Conservation (phyloP, 2,329 filamentous ascomycete genomes). For the Scedosporium dehoogii region DNA sequence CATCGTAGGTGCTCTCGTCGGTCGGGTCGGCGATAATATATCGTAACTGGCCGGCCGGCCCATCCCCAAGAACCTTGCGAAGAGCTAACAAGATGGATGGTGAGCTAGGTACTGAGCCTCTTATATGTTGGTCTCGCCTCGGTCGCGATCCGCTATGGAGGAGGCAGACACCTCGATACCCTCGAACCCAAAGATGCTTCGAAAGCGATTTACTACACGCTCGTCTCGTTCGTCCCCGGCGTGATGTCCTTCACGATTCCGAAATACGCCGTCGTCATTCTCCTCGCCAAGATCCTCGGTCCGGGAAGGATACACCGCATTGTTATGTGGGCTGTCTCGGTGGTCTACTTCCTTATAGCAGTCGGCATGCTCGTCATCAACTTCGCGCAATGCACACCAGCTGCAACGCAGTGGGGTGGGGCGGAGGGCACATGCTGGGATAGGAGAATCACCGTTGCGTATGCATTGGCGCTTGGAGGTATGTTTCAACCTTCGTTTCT, state of each 20-base stretch:
- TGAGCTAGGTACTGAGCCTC: too few relatives aligned
- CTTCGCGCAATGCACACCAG: slow-evolving; percentile 31
- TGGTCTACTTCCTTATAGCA: slow-evolving; percentile 18
- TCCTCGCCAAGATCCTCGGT: slow-evolving; percentile 27
- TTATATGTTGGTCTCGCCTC: slow-evolving; percentile 15
- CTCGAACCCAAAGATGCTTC: slow-evolving; percentile 19
- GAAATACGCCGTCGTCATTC: slow-evolving; percentile 29
- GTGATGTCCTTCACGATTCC: slow-evolving; percentile 28
- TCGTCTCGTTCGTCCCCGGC: slow-evolving; percentile 25
- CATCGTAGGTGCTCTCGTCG: not conserved
- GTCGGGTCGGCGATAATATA: too few relatives aligned
- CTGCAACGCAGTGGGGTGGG: slow-evolving; percentile 24
- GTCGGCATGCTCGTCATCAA: slow-evolving; percentile 27
- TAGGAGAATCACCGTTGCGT: slow-evolving; percentile 25
- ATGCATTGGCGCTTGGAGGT: slow-evolving; percentile 30
- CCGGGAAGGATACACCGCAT: slow-evolving; percentile 20
- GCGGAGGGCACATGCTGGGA: slow-evolving; percentile 24
- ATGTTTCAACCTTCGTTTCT: slow-evolving; percentile 6
- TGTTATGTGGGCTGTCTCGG: slow-evolving; percentile 25
- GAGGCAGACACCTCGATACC: slow-evolving; percentile 25
- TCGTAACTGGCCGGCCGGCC: not conserved
- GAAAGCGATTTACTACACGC: slow-evolving; percentile 23
- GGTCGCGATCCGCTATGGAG: slow-evolving; percentile 25
- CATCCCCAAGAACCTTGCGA: too few relatives aligned
- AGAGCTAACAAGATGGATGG: too few relatives aligned